Percentiles rank a stretch among this genome's conserved stretches.
These are phyloP conservation scores for Curvularia sp. DNA, from an alignment of 2,329 filamentous ascomycete species.

Conservation along the genomic window DNA sequence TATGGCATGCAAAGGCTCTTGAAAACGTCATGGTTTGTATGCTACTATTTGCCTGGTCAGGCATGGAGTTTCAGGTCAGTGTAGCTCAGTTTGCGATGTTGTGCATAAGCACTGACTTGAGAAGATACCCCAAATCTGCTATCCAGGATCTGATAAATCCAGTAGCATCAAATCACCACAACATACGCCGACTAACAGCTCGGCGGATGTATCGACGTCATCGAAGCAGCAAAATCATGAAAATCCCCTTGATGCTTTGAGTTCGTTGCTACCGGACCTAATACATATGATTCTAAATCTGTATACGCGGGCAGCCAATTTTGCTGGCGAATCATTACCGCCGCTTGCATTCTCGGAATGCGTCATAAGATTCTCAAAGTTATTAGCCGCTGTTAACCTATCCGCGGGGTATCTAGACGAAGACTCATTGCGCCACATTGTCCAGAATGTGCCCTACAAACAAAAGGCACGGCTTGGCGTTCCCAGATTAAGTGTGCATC, in stretches of 20 bases:
- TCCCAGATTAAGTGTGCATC: constrained; percentile 44
- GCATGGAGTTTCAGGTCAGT: constrained; percentile 78
- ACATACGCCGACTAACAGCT: constrained; percentile 51
- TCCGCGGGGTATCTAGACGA: constrained; percentile 69
- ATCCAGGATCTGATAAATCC: constrained; percentile 59
- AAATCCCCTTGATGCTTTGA: constrained; percentile 57
- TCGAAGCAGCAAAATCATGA: constrained; percentile 55
- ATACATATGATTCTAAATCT: constrained; percentile 76
- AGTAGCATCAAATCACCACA: constrained; percentile 53
- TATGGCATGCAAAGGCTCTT: constrained; percentile 97
- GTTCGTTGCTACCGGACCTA: constrained; percentile 72
- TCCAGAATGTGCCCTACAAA: constrained; percentile 53
- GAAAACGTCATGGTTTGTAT: constrained; percentile 86
- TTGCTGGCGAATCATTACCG: constrained; percentile 72
- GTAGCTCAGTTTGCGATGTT: not conserved
- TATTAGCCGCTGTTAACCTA: constrained; percentile 71
- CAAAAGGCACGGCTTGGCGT: constrained; percentile 52
- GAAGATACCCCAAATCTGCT: constrained; percentile 63
- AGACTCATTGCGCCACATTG: constrained; percentile 59
- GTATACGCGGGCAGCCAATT: constrained; percentile 71
- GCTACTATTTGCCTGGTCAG: constrained; percentile 82
- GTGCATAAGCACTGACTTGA: constrained; percentile 13
- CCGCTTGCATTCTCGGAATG: constrained; percentile 75
- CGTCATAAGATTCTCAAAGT: constrained; percentile 74
- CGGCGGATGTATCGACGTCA: constrained; percentile 47